phyloP scores from a whole-genome alignment of 75 land plant species.

The Selaginella tamariscina region DNA sequence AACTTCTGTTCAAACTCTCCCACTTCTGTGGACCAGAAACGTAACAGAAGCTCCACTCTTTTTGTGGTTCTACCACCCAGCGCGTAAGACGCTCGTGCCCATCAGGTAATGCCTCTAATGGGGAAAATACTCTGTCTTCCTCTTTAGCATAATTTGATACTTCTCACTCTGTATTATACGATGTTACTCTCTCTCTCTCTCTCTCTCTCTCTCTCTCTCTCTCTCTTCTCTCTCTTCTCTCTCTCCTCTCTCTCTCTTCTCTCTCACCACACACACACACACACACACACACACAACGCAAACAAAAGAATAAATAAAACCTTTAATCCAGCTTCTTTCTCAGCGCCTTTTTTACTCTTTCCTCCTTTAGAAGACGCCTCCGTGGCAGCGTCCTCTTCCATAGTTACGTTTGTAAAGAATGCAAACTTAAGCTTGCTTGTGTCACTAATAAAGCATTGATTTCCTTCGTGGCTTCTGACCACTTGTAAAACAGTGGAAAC shows the following conservation, averaged over 20 bases:
- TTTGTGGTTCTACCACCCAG: conserved; percentile 29
- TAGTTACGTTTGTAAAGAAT: conserved; percentile 1
- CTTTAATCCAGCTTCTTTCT: neutral
- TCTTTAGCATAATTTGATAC: neutral
- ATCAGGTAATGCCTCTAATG: conserved; percentile 15
- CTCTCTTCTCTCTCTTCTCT: too few species aligned
- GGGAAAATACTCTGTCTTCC: neutral
- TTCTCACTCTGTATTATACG: neutral
- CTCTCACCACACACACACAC: too few species aligned
- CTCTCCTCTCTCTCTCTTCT: too few species aligned
- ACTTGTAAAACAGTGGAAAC: conserved; percentile 18
- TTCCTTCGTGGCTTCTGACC: conserved; percentile 10
- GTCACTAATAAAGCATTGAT: neutral
- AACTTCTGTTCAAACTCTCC: conserved; percentile 25
- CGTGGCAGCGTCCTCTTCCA: neutral
- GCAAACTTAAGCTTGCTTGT: neutral
- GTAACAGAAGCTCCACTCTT: conserved; percentile 12
- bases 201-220: neutral
- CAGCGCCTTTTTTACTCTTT: neutral
- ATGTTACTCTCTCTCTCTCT: neutral
- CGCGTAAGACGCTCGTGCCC: conserved; percentile 20
- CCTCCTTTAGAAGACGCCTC: neutral
- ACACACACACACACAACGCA: too few species aligned
- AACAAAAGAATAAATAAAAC: too few species aligned
- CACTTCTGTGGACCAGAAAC: conserved; percentile 18